Evolutionary conservation across 192 early-diverging fungal species (phyloP).

Genomic region (Coemansia sp.): DNA sequence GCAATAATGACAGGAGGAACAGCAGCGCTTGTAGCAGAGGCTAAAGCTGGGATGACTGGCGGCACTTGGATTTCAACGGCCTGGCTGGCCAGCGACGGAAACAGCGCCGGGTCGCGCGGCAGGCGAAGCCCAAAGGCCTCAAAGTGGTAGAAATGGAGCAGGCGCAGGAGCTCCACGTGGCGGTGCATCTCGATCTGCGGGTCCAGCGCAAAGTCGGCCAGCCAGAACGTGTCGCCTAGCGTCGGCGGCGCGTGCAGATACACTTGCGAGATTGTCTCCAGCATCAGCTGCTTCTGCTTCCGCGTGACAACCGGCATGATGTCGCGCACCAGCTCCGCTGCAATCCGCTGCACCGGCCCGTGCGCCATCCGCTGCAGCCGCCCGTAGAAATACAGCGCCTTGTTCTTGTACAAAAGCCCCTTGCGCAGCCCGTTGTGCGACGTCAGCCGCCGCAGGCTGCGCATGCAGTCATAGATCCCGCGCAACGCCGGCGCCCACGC

Average conservation of each 20-base stretch:
- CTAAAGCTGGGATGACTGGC: background rate
- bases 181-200: slow-evolving; percentile 52
- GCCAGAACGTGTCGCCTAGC: slow-evolving; percentile 34
- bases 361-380: slow-evolving; percentile 11
- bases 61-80: slow-evolving; percentile 8
- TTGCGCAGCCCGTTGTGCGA: slow-evolving; percentile 48
- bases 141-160: slow-evolving; percentile 45
- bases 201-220: slow-evolving; percentile 35
- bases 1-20: too few species aligned
- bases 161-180: slow-evolving; percentile 43
- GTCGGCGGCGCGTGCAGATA: slow-evolving; percentile 24
- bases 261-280: slow-evolving; percentile 30
- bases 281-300: slow-evolving; percentile 21
- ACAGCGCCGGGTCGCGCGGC: slow-evolving; percentile 38
- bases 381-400: slow-evolving; percentile 36
- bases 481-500: slow-evolving; percentile 25
- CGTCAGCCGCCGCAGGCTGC: slow-evolving; percentile 36
- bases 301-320: slow-evolving; percentile 41
- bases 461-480: slow-evolving; percentile 25
- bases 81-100: slow-evolving; percentile 44
- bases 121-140: slow-evolving; percentile 19
- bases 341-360: slow-evolving; percentile 15
- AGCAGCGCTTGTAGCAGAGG: too few species aligned
- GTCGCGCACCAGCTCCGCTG: slow-evolving; percentile 46
- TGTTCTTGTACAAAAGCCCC: slow-evolving; percentile 49